Percentiles rank a stretch among this genome's conserved stretches.
phyloP scores from a whole-genome alignment of 2,329 filamentous ascomycete species.

The Diaporthe australafricana region DNA sequence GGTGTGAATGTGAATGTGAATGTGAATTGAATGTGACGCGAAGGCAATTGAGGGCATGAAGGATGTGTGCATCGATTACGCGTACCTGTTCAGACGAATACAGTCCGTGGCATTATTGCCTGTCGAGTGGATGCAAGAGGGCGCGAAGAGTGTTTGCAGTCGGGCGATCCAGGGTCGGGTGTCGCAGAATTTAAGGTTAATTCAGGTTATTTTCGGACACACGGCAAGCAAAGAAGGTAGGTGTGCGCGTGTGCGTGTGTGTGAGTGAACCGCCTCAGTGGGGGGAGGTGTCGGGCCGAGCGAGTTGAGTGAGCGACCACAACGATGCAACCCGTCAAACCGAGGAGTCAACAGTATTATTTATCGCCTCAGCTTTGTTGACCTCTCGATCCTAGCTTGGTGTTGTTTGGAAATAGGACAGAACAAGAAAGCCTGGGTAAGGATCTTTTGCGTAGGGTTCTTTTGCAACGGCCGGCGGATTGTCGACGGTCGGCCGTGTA shows the following conservation, averaged over 20 bases:
- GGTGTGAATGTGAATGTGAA: too few relatives aligned
- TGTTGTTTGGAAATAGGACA: background rate
- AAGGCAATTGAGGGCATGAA: background rate
- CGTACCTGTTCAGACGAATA: slow-evolving; percentile 18
- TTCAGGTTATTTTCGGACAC: slow-evolving; percentile 32
- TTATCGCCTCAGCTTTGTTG: background rate
- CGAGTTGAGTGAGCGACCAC: background rate
- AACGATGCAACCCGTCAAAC: background rate
- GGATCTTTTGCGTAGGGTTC: background rate
- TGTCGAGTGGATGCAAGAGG: background rate
- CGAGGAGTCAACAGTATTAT: background rate
- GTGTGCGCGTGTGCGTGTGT: background rate
- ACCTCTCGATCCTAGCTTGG: background rate
- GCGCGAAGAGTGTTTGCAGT: slow-evolving; percentile 8
- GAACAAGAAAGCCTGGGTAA: background rate
- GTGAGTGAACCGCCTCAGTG: background rate
- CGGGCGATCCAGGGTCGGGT: slow-evolving; percentile 25
- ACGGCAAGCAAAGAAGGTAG: slow-evolving; percentile 1
- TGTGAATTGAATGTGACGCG: background rate
- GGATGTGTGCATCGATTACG: background rate
- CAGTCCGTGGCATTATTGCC: background rate
- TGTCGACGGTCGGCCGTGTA: background rate
- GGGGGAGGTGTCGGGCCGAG: too few relatives aligned
- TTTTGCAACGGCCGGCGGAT: slow-evolving; percentile 14
- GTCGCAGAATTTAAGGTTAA: slow-evolving; percentile 34